Evolutionary conservation across 495 filamentous ascomycete species (phyloP), one percentile per base, ranked within the genome.

Genomic region (Xylaria nigripes): DNA sequence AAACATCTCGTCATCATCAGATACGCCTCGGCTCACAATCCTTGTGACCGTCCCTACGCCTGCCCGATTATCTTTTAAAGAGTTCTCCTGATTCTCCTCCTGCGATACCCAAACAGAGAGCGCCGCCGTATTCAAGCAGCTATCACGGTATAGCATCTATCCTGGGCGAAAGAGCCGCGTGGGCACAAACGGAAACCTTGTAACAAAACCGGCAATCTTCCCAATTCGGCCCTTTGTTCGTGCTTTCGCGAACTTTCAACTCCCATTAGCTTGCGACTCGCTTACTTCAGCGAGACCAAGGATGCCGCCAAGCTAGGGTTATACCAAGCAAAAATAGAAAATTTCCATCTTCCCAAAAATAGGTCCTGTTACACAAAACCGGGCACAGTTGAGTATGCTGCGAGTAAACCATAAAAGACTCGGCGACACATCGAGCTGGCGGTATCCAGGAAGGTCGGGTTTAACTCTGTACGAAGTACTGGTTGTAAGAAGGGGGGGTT

Each of bases 241-340:
- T 41, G 24, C 32, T 6, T 30, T 38, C 30, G 13, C n/a, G 29
- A 19, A 23, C 18, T 2, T 6, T 12, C 44, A 48, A 5, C 29
- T 24, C 32, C 41, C 30, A 6, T 32, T 40, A 36, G 45, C 18
- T 45, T 25, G 9, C 10, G 32, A 45, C 40, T 25, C 29, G 23
- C 46, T 43, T 44, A 18, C 7, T 44, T 15, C 34, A 55, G 34
- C 19, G 32, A 43, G 16, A 45, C 18, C 21, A 38, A 27, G 25
- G 44, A 55, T 38, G 46, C 46, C 34, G 38, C 40, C 38, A 49
- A 50, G 25, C 30, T 38, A 48, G 34, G 53, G 38, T 25, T 50
- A 44, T 40, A 43, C 52, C 45, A 55, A 54, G 29, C n/a, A 49
- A 47, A 18, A 15, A 21, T 48, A 55, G 18, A 25, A 32, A 44